Base-by-base conservation (phyloP, 805 yeast species). In the Yamadazyma scolyti region DNA sequence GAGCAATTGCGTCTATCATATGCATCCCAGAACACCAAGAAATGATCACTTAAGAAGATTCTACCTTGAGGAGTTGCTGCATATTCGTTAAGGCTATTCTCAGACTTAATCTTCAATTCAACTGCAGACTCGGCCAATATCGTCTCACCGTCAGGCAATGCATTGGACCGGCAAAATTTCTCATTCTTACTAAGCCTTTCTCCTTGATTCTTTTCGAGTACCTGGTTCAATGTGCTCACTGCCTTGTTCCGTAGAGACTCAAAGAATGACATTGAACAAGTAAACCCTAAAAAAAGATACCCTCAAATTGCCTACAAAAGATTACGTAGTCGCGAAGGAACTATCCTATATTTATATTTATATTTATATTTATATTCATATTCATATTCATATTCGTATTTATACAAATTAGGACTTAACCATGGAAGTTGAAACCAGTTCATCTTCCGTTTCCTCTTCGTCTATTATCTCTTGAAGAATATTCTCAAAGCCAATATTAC, bases 21-120 rank as follows among this genome's bases (percentile, higher is more conserved):
- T 5, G 75, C 70, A 44, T 85, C 87, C 37, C 75, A 68, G 49
- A 89, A 90, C 14, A 84, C 75, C 21, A 93, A 52, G 50, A 77
- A 93, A 42, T 82, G 84, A 33, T 77, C 77, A 1, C 95, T 82
- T 25, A 93, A 54, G 43, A 65, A 80, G n/a, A 89, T 45, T 21
- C 58, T 69, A 60, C 46, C 98, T 84, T 31, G 83, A 58, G 65
- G 67, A 58, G 36, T 47, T 16, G 43, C 48, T 20, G 35, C 36
- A 27, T 32, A 34, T 6, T 46, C 41, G 28, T 25, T 38, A 3
- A 38, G 14, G 14, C 39, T 37, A 11, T 25, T 25, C 5, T 52
- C 59, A 4, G 68, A 51, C 26, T 37, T 46, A 33, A 60, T 45
- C 11, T 46, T 47, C 5, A 66, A 44, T 37, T 87, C 95, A 0